These are phyloP conservation scores for Lachancea meyersii DNA, from an alignment of 805 yeast genomes.

Conservation along the genomic window DNA sequence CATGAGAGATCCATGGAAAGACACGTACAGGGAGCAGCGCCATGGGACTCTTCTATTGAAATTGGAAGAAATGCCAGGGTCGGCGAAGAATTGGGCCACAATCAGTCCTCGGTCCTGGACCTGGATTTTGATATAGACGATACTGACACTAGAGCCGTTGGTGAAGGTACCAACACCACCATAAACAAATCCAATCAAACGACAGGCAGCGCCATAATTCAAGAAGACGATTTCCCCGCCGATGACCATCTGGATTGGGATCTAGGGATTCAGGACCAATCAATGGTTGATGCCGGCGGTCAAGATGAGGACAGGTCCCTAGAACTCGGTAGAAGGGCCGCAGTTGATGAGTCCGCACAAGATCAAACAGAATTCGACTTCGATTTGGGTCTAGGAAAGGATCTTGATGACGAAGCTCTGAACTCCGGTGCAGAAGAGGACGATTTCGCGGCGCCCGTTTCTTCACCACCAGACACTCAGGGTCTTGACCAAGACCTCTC, in stretches of 20 bases:
- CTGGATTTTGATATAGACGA: constrained; percentile 33
- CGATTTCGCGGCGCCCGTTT: constrained; percentile 23
- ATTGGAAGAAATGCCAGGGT: constrained; percentile 27
- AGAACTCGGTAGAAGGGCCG: constrained; percentile 56
- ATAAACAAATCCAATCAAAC: constrained; percentile 1
- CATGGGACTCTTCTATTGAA: constrained; percentile 30
- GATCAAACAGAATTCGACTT: constrained; percentile 44
- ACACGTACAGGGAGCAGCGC: constrained; percentile 30
- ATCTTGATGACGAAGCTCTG: constrained; percentile 23
- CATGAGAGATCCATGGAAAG: constrained; percentile 22
- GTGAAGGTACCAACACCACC: constrained; percentile 22
- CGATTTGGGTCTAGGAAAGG: constrained; percentile 44
- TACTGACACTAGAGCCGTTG: constrained; percentile 17
- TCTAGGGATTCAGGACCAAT: constrained; percentile 22
- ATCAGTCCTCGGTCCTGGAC: constrained; percentile 22
- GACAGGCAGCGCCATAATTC: constrained; percentile 6
- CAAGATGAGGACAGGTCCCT: constrained; percentile 49
- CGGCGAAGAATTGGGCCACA: constrained; percentile 17
- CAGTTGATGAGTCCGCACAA: constrained; percentile 22
- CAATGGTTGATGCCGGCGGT: constrained; percentile 9
- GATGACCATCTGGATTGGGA: constrained; percentile 30
- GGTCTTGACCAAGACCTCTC: constrained; percentile 9
- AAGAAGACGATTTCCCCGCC: constrained; percentile 11
- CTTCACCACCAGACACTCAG: constrained; percentile 12
- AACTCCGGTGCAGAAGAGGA: constrained; percentile 29